Evolutionary conservation across 768 basidiomycete species (phyloP).

Genomic region (Fistulinella prunicolor): DNA sequence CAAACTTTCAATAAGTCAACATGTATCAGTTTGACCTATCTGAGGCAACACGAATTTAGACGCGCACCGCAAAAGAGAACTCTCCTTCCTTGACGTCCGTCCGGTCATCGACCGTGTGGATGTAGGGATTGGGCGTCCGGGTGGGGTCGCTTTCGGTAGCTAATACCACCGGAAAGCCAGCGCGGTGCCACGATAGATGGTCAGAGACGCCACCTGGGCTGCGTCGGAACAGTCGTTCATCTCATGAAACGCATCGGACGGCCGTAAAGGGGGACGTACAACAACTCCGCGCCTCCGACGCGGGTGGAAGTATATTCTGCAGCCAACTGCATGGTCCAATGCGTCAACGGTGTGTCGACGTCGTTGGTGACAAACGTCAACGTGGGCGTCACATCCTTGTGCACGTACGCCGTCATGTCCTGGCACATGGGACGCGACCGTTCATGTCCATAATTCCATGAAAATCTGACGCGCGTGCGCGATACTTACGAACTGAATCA

Average conservation of each 20-base stretch:
- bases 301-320: conserved; percentile 27
- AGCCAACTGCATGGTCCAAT: conserved; percentile 33
- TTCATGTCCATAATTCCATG: too few relatives aligned
- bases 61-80: conserved; percentile 38
- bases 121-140: conserved; percentile 40
- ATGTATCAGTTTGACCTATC: not conserved
- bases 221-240: not conserved
- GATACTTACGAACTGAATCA: conserved; percentile 46
- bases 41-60: not conserved
- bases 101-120: conserved; percentile 34
- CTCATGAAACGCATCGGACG: too few relatives aligned
- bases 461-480: too few relatives aligned
- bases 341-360: conserved; percentile 46
- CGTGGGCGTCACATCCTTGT: conserved; percentile 4
- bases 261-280: conserved; percentile 28
- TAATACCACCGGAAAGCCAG: conserved; percentile 40
- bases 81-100: conserved; percentile 34
- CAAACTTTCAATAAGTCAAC: conserved; percentile 32
- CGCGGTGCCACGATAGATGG: conserved; percentile 45
- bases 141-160: conserved; percentile 44
- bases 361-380: conserved; percentile 32
- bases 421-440: too few relatives aligned
- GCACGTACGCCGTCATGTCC: conserved; percentile 40
- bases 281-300: conserved; percentile 19
- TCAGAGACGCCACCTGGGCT: conserved; percentile 42